Evolutionary conservation across 345 rosid species (phyloP).

Genomic region (Sisymbrium altissimum): DNA sequence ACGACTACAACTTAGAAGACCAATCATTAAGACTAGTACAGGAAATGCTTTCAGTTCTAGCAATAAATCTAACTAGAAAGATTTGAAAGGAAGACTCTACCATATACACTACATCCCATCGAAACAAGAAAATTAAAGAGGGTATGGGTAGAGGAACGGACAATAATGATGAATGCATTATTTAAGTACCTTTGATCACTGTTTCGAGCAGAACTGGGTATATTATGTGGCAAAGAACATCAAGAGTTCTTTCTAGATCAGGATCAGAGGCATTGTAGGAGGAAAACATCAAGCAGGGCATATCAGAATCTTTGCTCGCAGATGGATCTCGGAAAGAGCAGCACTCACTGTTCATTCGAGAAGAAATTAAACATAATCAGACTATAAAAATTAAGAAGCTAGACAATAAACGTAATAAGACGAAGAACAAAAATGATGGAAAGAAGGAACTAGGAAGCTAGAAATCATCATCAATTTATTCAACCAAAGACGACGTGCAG

Average conservation of each 20-base stretch:
- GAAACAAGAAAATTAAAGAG: background rate
- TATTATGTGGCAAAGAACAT: slow-evolving; percentile 57
- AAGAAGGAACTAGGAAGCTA: slow-evolving; percentile 10
- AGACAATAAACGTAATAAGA: slow-evolving; percentile 1
- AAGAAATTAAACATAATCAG: slow-evolving; percentile 22
- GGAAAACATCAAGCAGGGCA: slow-evolving; percentile 72
- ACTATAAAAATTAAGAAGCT: slow-evolving; percentile 9
- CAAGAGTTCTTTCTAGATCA: slow-evolving; percentile 45
- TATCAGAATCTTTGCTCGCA: slow-evolving; percentile 36
- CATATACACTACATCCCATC: background rate
- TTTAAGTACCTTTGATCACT: slow-evolving; percentile 72
- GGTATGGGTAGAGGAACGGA: background rate
- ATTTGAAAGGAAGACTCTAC: slow-evolving; percentile 5
- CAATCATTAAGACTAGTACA: slow-evolving; percentile 1
- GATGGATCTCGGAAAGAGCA: slow-evolving; percentile 57
- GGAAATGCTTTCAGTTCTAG: background rate
- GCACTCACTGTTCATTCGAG: slow-evolving; percentile 51
- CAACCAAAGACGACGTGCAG: slow-evolving; percentile 11
- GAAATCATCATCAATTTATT: background rate
- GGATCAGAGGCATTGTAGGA: slow-evolving; percentile 40
- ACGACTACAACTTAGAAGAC: background rate
- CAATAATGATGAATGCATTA: background rate
- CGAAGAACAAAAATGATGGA: background rate
- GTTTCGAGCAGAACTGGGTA: slow-evolving; percentile 78
- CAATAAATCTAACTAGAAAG: background rate